Percentiles rank a stretch among this genome's conserved stretches.
Conservation (phyloP, 2,329 filamentous ascomycete species). For the Aaosphaeria arxii region DNA sequence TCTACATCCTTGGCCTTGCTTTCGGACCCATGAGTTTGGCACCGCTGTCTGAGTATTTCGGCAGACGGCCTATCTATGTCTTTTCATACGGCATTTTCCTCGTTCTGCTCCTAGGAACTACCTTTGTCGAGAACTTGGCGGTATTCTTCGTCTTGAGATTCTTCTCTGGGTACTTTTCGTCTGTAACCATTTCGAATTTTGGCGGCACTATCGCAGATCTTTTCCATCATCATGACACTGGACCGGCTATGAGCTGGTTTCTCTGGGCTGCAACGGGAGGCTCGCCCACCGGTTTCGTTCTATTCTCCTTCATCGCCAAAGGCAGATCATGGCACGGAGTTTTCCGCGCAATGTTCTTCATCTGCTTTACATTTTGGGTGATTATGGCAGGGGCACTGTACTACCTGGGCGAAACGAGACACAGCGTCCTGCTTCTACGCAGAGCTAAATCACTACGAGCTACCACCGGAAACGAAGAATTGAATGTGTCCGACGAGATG, state of each 20-base stretch:
- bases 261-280: conserved; percentile 49
- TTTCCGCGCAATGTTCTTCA: conserved; percentile 47
- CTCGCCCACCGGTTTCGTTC: conserved; percentile 45
- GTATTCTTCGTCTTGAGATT: conserved; percentile 44
- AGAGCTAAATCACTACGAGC: conserved; percentile 30
- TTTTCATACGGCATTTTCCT: conserved; percentile 43
- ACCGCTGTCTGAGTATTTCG: conserved; percentile 39
- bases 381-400: conserved; percentile 39
- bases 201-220: conserved; percentile 48
- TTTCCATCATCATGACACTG: conserved; percentile 42
- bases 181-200: conserved; percentile 39
- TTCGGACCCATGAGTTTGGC: conserved; percentile 38
- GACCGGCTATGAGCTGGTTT: conserved; percentile 42
- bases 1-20: conserved; percentile 48
- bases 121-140: conserved; percentile 40
- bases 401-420: conserved; percentile 43
- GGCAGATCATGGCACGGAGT: conserved; percentile 43
- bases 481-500: conserved; percentile 37
- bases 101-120: conserved; percentile 43
- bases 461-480: conserved; percentile 16
- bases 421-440: conserved; percentile 43
- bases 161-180: conserved; percentile 45
- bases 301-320: conserved; percentile 47
- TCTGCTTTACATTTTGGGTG: conserved; percentile 44
- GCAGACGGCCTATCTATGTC: conserved; percentile 43